Base-by-base conservation (phyloP, 257 asterid genomes). In the Echium plantagineum region DNA sequence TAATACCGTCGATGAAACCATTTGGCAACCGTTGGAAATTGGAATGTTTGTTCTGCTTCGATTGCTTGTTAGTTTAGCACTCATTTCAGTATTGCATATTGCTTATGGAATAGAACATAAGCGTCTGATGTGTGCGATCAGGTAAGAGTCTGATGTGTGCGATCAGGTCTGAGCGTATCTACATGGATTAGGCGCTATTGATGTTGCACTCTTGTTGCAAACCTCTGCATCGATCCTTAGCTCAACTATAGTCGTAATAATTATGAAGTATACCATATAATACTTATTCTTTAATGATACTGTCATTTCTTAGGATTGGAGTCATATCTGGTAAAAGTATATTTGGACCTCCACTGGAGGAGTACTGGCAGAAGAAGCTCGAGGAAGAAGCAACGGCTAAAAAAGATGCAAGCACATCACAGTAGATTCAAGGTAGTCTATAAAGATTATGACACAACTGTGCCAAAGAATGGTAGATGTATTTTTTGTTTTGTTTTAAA, bases 301-400 rank as follows among this genome's bases (percentile, higher is more conserved):
- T 60, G 18, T 21, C 46, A 21, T 35, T 49, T 18, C 48, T 52
- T 78, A 93, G 99, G 67, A 80, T 86, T 53, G 97, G 97, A 49
- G 94, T 93, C 31, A 85, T 89, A 48, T 86, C 98, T 21, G 98
- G 98, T 53, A 89, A 78, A 73, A 77, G 91, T 75, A 84, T 93
- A 77, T 93, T 93, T 51, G 97, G 95, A 8, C 94, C 90, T 26
- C 97, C 97, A 16, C 94, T 93, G 42, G 95, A 93, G 5, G 95
- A 81, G 18, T 93, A 86, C 68, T 93, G 97, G 99, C 82, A 69
- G 72, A 89, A 85, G 73, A 86, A 89, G 75, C 90, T 75, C 9
- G 72, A 86, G 63, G 86, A 82, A 65, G 94, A 84, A 68, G 83
- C 85, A 47, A 83, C 85, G 7, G 79, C 74, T 60, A 81, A 80